phyloP scores from a whole-genome alignment of 2,329 filamentous ascomycete genomes.

The Colletotrichum caudatum region DNA sequence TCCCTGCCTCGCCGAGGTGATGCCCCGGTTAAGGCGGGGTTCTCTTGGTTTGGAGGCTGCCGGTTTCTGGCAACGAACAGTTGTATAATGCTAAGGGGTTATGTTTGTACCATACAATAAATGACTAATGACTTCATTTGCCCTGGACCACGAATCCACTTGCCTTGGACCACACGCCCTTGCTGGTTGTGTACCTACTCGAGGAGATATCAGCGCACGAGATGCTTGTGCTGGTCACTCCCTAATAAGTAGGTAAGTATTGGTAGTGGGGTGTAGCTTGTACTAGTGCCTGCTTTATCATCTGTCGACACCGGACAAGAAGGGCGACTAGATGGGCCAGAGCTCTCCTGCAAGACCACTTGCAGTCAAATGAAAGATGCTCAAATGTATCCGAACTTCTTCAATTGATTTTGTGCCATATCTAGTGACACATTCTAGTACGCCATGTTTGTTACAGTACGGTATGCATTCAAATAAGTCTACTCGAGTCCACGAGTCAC shows the following conservation, averaged over 20 bases:
- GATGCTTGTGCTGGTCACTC: neutral
- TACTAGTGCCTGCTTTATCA: no score
- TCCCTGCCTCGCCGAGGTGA: slow-evolving; percentile 63
- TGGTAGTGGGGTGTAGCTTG: neutral
- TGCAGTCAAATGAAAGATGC: neutral
- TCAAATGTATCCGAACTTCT: no score
- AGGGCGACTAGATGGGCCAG: no score
- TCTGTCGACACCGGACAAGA: neutral
- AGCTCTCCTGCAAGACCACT: neutral
- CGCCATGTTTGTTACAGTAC: neutral
- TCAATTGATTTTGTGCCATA: neutral
- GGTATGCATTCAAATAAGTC: neutral
- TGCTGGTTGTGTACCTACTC: neutral
- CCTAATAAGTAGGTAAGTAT: neutral
- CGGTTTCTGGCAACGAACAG: neutral
- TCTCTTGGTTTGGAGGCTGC: neutral
- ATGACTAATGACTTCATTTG: neutral
- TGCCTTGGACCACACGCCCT: neutral
- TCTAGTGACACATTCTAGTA: neutral
- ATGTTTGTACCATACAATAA: slow-evolving; percentile 7
- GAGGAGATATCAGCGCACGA: no score
- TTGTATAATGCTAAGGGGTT: neutral
- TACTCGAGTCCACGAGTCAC: neutral
- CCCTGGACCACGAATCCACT: neutral
- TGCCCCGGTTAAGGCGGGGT: neutral